Base-by-base conservation (phyloP, 768 basidiomycete species). In the Panaeolus cyanescens region DNA sequence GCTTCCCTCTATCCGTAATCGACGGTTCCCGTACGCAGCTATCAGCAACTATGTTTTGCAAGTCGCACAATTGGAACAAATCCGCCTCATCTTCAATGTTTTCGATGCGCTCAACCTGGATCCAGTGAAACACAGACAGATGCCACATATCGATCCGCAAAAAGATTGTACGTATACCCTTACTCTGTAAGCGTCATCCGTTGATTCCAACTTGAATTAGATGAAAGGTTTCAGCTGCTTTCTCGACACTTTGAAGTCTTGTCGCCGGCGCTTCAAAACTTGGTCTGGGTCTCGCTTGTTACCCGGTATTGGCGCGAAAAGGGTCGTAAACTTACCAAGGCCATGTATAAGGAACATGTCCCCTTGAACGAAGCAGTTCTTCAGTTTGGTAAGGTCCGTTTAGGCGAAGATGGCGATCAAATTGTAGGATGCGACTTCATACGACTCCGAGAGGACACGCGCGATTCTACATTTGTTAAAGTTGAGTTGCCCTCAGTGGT, bases 11-110 rank as follows among this genome's bases (percentile, higher is more conserved):
- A 69, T 79, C 58, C 65, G 63, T 32, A 75, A 70, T 40, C 67
- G 71, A 19, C 58, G 67, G 1, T 66, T 71, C 63, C 78, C 79
- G 22, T 79, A 67, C 63, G 65, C 68, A 8, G 64, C 65, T 6
- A 64, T 80, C 12, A 69, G 71, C 55, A 58, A 62, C 19, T 73
- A 67, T 55, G 62, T 75, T 10, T 22, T 68, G 9, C 72, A 72
- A 12, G 40, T 54, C 15, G 71, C 76, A 0, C 78, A 76, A 28
- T 64, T 80, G 9, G 65, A 68, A 4, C 72, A 76, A 34, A 72
- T 79, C 36, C 70, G 66, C 50, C 25, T 68, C 2, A 36, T 65
- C 1, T 78, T 70, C 62, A 56, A 70, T 42, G 50, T 75, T 12
- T 19, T 55, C 22, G 62, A 71, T 1, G 64, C 66, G 55, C 69